Evolutionary conservation across 345 rosid genomes (phyloP), one percentile per base, ranked within the genome.

Genomic region (Boechera retrofracta): DNA sequence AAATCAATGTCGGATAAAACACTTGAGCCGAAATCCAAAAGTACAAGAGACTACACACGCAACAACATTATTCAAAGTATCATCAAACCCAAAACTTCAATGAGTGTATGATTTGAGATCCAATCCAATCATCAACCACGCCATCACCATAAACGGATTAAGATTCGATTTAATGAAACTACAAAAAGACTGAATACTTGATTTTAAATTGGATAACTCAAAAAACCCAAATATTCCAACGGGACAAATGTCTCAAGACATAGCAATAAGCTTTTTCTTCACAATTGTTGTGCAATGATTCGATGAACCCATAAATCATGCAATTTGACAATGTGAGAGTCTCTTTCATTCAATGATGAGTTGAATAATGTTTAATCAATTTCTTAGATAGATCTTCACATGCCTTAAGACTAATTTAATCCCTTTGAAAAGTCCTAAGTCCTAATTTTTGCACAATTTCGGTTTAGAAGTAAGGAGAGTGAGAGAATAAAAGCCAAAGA

Each of bases 351-450:
- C 67, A 66, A 66, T 45, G 44, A 36, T 47, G 26, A 74, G 38
- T 42, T 66, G 72, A 66, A 45, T 32, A 21, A 11, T 42, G 26
- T 73, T 55, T 58, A 58, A 67, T 75, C 60, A 74, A 33, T 74
- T 32, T 33, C 31, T 10, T 67, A 33, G 21, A 47, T 45, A 16
- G 7, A 74, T 56, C 49, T 13, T 64, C 72, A 74, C 78, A 74
- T 74, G 59, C 26, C 29, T 45, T n/a, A 2, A 24, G 56, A 56
- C 56, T 41, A 16, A 28, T 16, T 10, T 5, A 38, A 33, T 74
- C 58, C 49, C 10, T 65, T 45, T 13, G 32, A 55, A 48, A 57
- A 75, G 73, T 75, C 78, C 32, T 4, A 28, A 47, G 35, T 33
- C 64, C 36, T 35, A 35, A 10, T 5, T 21, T 64, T 45, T 36